Evolutionary conservation across 768 basidiomycete genomes (phyloP), one percentile per base, ranked within the genome.

Genomic region (Russula virescens): DNA sequence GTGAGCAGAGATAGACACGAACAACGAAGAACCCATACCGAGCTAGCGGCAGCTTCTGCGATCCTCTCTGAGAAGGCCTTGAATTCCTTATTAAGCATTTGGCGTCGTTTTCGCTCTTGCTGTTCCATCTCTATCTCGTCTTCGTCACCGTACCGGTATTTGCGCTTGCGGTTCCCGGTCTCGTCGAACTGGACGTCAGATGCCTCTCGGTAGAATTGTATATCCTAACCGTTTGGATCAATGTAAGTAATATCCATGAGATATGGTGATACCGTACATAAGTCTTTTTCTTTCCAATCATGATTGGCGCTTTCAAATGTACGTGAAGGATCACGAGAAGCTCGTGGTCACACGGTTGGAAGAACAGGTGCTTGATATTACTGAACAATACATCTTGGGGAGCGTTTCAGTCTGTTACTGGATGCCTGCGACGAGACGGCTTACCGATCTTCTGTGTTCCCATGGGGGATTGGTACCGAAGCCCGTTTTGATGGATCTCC

Each of bases 121-220:
- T 98, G 96, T 72, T 98, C 97, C 77, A 96, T 90, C 78, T 98
- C 95, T 64, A 98, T 94, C 75, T 98, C 97, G 72, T 99, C 97
- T 73, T 99, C 97, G 70, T 98, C 97, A 31, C 94, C 94, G 70
- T 98, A 98, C 59, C 96, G 85, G 69, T 94, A 91, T 74, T 97
- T 94, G 58, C 96, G 85, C 75, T 98, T 98, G 68, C 95, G 84
- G 69, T 98, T 98, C n/a, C 97, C 97, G 1, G 97, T 98, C 74
- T 99, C 97, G 70, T 99, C 97, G 70, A 98, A 98, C 66, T 95
- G 91, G 31, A 96, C 91, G 68, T 99, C 97, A 0, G 93, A 91
- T 8, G 95, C 96, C 76, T 98, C 97, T 10, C 96, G 90, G 79
- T 91, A 94, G 74, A 99, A 98, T 83, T 98, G 97, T 7, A 98